Percentiles rank a stretch among this genome's conserved stretches.
phyloP scores from a whole-genome alignment of 495 filamentous ascomycete species.

The Ramalina intermedia region DNA sequence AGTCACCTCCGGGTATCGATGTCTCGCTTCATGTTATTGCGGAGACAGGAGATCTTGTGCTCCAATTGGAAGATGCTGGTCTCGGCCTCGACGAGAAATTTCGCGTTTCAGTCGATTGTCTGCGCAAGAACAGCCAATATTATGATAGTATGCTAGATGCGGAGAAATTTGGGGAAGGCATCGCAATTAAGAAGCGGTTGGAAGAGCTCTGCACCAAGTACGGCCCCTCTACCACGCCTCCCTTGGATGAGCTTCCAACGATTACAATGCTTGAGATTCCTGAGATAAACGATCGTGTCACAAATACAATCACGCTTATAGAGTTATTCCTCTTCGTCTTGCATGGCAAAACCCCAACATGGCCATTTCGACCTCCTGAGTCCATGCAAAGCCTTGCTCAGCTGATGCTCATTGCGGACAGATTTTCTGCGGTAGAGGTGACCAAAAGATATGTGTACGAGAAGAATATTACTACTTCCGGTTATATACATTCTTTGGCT shows the following conservation, averaged over 20 bases:
- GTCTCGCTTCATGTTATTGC: too few relatives aligned
- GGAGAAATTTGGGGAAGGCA: constrained; percentile 34
- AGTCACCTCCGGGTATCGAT: too few relatives aligned
- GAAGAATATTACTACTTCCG: too few relatives aligned
- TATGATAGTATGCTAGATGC: constrained; percentile 33
- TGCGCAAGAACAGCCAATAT: constrained; percentile 19
- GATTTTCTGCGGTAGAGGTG: constrained; percentile 39
- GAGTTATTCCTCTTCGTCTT: constrained; percentile 7
- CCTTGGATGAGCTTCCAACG: constrained; percentile 6
- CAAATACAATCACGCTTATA: neutral
- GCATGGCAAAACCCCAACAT: constrained; percentile 3
- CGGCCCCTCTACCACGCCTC: neutral
- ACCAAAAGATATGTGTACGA: constrained; percentile 31
- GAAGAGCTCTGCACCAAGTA: constrained; percentile 2
- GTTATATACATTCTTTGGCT: too few relatives aligned
- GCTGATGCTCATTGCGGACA: constrained; percentile 52
- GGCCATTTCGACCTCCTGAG: neutral
- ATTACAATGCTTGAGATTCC: constrained; percentile 9
- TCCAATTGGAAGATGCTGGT: constrained; percentile 1
- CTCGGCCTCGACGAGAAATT: neutral
- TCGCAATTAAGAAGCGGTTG: constrained; percentile 7
- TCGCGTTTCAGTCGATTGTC: constrained; percentile 1
- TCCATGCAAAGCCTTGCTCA: constrained; percentile 41
- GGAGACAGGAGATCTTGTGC: constrained; percentile 7
- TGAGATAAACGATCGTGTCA: neutral